phyloP scores from a whole-genome alignment of 192 early-diverging fungal species.

The Backusella tuberculispora region DNA sequence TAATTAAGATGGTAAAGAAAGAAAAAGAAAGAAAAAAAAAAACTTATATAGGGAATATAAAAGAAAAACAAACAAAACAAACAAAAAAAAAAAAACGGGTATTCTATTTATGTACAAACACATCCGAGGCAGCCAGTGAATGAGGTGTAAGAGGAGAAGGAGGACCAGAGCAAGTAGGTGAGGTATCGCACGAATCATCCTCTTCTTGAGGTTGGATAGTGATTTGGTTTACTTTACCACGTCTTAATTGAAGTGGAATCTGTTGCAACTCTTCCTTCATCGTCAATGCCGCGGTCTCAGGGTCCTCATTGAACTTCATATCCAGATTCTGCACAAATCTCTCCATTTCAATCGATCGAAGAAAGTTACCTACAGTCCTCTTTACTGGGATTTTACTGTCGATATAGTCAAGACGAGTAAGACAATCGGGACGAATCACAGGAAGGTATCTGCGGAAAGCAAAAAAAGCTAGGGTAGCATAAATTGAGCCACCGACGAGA shows the following conservation, averaged over 20 bases:
- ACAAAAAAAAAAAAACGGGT: background rate
- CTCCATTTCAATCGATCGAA: slow-evolving; percentile 24
- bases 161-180: slow-evolving; percentile 25
- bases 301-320: background rate
- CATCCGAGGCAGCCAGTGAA: slow-evolving; percentile 11
- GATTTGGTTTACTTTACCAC: background rate
- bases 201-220: background rate
- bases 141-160: slow-evolving; percentile 23
- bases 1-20: too few species aligned
- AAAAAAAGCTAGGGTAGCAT: slow-evolving; percentile 63
- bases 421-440: slow-evolving; percentile 32
- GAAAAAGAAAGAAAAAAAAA: too few species aligned
- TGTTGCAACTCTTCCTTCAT: background rate
- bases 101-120: slow-evolving; percentile 1
- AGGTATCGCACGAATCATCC: background rate
- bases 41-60: too few species aligned
- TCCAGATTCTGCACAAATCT: slow-evolving; percentile 2
- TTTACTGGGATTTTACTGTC: slow-evolving; percentile 19
- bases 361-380: slow-evolving; percentile 14
- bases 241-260: background rate
- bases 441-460: slow-evolving; percentile 51
- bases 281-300: background rate
- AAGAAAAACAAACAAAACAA: too few species aligned
- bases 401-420: slow-evolving; percentile 43
- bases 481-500: slow-evolving; percentile 66